Conservation (phyloP, 306 rosid genomes). For the Prosopis cineraria region DNA sequence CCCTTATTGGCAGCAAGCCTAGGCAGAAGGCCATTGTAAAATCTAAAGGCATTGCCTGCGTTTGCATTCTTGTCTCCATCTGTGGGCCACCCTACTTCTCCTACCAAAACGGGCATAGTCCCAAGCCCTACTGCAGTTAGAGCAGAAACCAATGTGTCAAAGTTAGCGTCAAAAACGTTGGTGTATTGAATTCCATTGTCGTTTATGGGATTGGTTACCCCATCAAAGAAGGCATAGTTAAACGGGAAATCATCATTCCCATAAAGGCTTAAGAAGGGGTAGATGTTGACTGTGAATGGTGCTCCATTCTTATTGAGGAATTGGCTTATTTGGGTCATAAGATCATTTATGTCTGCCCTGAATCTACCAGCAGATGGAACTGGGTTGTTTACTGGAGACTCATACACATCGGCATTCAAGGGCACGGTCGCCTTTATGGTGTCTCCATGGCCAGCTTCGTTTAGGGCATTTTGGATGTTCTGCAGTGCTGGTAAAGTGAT, state of each 20-base stretch:
- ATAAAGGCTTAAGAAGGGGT: slow-evolving; percentile 91
- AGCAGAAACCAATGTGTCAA: slow-evolving; percentile 85
- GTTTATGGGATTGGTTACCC: slow-evolving; percentile 60
- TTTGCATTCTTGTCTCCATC: slow-evolving; percentile 92
- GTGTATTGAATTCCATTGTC: slow-evolving; percentile 78
- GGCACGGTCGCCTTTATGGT: slow-evolving; percentile 87
- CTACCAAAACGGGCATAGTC: slow-evolving; percentile 74
- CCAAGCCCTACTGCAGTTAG: slow-evolving; percentile 64
- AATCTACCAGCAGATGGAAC: slow-evolving; percentile 89
- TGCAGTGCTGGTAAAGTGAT: slow-evolving; percentile 86
- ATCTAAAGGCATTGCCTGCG: slow-evolving; percentile 66
- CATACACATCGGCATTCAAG: slow-evolving; percentile 88
- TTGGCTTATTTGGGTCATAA: slow-evolving; percentile 79
- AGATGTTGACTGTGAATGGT: slow-evolving; percentile 90
- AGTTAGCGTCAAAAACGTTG: slow-evolving; percentile 93
- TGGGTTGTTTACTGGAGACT: slow-evolving; percentile 58
- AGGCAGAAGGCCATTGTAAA: slow-evolving; percentile 82
- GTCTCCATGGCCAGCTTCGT: slow-evolving; percentile 73
- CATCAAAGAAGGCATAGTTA: slow-evolving; percentile 93
- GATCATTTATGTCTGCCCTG: slow-evolving; percentile 59
- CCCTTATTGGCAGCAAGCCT: slow-evolving; percentile 70
- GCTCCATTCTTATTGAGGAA: slow-evolving; percentile 70
- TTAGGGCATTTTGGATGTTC: slow-evolving; percentile 91
- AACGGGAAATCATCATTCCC: slow-evolving; percentile 82
- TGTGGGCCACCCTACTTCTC: slow-evolving; percentile 99